These are phyloP conservation scores for Psilocybe azurescens DNA, from an alignment of 768 basidiomycete genomes.

Conservation along the genomic window DNA sequence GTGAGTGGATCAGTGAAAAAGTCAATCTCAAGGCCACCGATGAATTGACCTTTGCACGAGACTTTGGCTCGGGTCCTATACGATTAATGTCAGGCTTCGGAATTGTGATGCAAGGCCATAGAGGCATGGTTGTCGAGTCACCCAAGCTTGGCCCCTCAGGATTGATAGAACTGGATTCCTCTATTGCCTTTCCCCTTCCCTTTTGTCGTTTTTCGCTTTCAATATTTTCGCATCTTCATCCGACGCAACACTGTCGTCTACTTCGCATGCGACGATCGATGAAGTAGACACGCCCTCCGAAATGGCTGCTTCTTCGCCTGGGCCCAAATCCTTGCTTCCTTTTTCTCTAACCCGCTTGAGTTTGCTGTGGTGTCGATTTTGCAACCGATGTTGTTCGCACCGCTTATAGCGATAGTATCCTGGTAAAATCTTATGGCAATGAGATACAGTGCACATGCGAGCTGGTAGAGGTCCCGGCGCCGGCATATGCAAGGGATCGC, in stretches of 20 bases:
- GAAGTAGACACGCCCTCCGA: background rate
- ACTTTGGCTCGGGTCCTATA: background rate
- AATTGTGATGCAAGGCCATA: background rate
- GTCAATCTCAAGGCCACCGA: background rate
- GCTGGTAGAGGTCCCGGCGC: slow-evolving; percentile 30
- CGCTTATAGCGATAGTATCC: slow-evolving; percentile 53
- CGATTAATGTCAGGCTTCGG: background rate
- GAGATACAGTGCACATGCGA: slow-evolving; percentile 63
- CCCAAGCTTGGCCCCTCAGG: background rate
- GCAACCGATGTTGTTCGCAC: slow-evolving; percentile 61
- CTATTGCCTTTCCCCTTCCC: background rate
- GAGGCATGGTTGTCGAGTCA: background rate
- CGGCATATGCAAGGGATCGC: slow-evolving; percentile 5
- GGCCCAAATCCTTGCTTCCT: slow-evolving; percentile 40
- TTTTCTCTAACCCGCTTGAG: slow-evolving; percentile 58
- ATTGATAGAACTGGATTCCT: background rate
- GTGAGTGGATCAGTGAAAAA: background rate
- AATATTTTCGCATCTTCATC: background rate
- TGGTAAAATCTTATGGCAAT: slow-evolving; percentile 57
- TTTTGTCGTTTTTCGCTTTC: too few relatives aligned
- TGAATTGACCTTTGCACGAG: background rate
- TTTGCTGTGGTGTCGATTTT: slow-evolving; percentile 57
- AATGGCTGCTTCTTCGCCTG: slow-evolving; percentile 13
- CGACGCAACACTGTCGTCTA: background rate
- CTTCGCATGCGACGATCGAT: background rate